These are phyloP conservation scores for Epicoccum nigrum DNA, from an alignment of 2,329 filamentous ascomycete species.

Conservation along the genomic window DNA sequence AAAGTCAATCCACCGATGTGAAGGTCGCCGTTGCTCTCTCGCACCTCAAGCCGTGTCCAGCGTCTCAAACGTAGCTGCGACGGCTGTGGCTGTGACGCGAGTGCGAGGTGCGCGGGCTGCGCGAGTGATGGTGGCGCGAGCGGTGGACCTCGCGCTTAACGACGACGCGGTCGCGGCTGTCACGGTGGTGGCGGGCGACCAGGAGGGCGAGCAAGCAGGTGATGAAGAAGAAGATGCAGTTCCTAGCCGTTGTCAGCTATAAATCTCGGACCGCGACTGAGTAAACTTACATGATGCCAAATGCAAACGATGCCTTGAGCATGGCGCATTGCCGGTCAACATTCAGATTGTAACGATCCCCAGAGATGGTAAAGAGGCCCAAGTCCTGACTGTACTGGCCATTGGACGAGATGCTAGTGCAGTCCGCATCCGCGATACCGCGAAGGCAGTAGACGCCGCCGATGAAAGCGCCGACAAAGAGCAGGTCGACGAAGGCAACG, in stretches of 20 bases:
- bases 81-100: slow-evolving; percentile 42
- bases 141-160: slow-evolving; percentile 59
- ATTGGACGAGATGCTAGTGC: slow-evolving; percentile 62
- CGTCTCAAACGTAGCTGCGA: slow-evolving; percentile 45
- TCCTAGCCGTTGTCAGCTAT: slow-evolving; percentile 39
- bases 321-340: slow-evolving; percentile 83
- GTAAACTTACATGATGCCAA: slow-evolving; percentile 77
- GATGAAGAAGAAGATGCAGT: slow-evolving; percentile 48
- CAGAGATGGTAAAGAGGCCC: slow-evolving; percentile 64
- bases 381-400: slow-evolving; percentile 63
- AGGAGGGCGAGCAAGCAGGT: slow-evolving; percentile 65
- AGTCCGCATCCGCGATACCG: slow-evolving; percentile 67
- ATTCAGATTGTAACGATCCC: slow-evolving; percentile 58
- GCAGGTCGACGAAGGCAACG: slow-evolving; percentile 66
- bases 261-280: background rate
- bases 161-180: slow-evolving; percentile 56
- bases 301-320: slow-evolving; percentile 88
- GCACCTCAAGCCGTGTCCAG: background rate
- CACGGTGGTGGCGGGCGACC: slow-evolving; percentile 54
- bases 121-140: slow-evolving; percentile 51
- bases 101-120: slow-evolving; percentile 47
- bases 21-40: no score
- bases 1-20: slow-evolving; percentile 18
- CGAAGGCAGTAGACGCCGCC: slow-evolving; percentile 65
- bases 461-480: slow-evolving; percentile 68